Evolutionary conservation across 345 rosid species (phyloP).

Genomic region (Eutrema heterophyllum): DNA sequence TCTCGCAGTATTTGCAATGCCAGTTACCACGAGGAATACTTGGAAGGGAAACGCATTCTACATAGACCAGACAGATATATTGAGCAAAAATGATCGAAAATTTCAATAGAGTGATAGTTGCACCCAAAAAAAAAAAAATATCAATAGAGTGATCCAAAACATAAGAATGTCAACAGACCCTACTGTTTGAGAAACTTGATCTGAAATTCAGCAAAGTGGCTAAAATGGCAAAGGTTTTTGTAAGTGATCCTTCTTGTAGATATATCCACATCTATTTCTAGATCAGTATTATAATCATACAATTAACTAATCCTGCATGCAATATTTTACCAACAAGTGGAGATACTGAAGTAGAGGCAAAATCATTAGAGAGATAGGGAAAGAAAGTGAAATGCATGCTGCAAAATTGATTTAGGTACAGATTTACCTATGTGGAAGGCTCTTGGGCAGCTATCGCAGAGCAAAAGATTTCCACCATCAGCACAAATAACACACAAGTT

Average conservation of each 20-base stretch:
- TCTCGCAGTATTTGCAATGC: conserved; percentile 86
- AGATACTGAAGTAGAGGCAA: conserved; percentile 1
- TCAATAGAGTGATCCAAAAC: conserved; percentile 6
- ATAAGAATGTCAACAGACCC: conserved; percentile 12
- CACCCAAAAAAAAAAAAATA: neutral
- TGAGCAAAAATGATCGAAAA: neutral
- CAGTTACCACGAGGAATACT: conserved; percentile 77
- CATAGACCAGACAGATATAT: conserved; percentile 25
- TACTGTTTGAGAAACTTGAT: conserved; percentile 4
- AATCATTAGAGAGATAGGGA: neutral
- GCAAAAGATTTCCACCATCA: conserved; percentile 93
- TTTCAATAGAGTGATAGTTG: no score
- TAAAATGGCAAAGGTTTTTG: neutral
- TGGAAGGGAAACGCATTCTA: conserved; percentile 76
- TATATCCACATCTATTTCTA: neutral
- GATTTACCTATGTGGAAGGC: conserved; percentile 85
- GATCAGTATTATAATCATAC: neutral
- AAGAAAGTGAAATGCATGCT: conserved; percentile 16
- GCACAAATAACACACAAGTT: conserved; percentile 84
- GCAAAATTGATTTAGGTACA: neutral
- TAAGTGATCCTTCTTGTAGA: conserved; percentile 7
- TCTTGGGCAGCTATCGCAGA: conserved; percentile 97
- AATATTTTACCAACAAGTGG: conserved; percentile 11
- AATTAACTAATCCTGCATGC: neutral
- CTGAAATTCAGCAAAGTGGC: neutral